Base-by-base conservation (phyloP, 2,329 filamentous ascomycete species). In the Blastomyces parvus region DNA sequence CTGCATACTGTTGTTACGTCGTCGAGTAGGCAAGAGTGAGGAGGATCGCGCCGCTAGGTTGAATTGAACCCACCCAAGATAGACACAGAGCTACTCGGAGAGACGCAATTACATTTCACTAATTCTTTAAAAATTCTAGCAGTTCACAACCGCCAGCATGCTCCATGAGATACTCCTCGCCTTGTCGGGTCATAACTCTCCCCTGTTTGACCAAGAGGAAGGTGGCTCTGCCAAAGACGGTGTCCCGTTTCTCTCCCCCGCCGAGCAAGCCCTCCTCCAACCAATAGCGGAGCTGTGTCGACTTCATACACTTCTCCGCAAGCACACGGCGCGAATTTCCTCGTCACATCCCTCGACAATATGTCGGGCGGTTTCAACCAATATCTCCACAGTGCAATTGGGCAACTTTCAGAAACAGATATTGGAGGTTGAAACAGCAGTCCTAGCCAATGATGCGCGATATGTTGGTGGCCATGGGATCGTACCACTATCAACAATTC, bases 111-210 rank as follows among this genome's bases (percentile, higher is more conserved):
- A 38, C 42, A 61, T 14, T 57, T 40, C 52, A 64, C 66, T 44
- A 53, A 42, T 40, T 44, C 58, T 63, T 33, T 27, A 57, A 25
- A 48, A 56, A 50, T 30, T 61, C 17, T 60, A 64, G 65, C 58
- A 27, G 42, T 36, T 36, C 44, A 52, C 58, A 17, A 33, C 46
- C 60, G 30, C 64, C 73, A 77, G 71, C 69, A 99, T 99, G 94
- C 89, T 99, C 76, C 94, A 97, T 84, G 94, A 99, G 82, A 91
- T 99, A 80, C 86, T 97, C 77, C 88, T 99, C 77, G 93, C 92
- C 76, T 87, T 97, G 77, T 95, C 92, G 71, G 93, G 94, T 69
- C 90, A 97, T 78, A 88, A 90, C 67, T 97, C 93, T 67, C 88
- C 91, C 69, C 85, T 97, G 73, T 89, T 97, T 79, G 83, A 84